Evolutionary conservation across 352 stramenopile species (phyloP).

Genomic region (Phytopythium litorale): DNA sequence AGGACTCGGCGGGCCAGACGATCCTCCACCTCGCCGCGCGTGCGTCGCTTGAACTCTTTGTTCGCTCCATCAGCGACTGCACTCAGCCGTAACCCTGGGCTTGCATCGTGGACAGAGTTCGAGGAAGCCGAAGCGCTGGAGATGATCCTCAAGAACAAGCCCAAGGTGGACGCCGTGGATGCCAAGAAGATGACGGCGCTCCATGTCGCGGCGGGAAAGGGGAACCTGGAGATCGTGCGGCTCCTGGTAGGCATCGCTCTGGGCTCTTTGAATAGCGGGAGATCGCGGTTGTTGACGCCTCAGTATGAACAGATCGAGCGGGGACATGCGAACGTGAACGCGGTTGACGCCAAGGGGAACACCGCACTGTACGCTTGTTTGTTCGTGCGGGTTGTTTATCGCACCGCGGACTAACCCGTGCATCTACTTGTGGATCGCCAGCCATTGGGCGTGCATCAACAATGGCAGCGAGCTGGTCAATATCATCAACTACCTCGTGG

Average conservation of each 20-base stretch:
- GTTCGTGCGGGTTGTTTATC: background rate
- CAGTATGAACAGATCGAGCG: slow-evolving; percentile 32
- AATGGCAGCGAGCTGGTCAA: slow-evolving; percentile 39
- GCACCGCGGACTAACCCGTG: background rate
- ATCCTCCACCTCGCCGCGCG: slow-evolving; percentile 59
- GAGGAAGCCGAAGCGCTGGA: slow-evolving; percentile 56
- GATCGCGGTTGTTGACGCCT: background rate
- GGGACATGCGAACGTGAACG: slow-evolving; percentile 54
- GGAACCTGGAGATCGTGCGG: slow-evolving; percentile 53
- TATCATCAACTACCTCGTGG: slow-evolving; percentile 51
- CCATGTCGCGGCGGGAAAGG: slow-evolving; percentile 59
- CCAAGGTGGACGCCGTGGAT: slow-evolving; percentile 59
- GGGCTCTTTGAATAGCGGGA: background rate
- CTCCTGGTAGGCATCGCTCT: slow-evolving; percentile 31
- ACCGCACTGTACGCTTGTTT: slow-evolving; percentile 44
- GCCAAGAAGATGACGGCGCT: slow-evolving; percentile 76
- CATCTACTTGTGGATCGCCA: slow-evolving; percentile 8
- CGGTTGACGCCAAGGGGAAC: slow-evolving; percentile 63
- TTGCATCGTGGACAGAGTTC: slow-evolving; percentile 36
- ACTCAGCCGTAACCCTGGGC: background rate
- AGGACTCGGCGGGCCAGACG: slow-evolving; percentile 62
- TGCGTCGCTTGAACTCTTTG: slow-evolving; percentile 16
- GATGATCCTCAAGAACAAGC: slow-evolving; percentile 52
- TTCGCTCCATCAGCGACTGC: too few species aligned
- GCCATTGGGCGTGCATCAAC: slow-evolving; percentile 71